Percentiles rank a stretch among this genome's conserved stretches.
These are phyloP conservation scores for Penicillium paradoxum DNA, from an alignment of 495 filamentous ascomycete genomes.

Conservation along the genomic window DNA sequence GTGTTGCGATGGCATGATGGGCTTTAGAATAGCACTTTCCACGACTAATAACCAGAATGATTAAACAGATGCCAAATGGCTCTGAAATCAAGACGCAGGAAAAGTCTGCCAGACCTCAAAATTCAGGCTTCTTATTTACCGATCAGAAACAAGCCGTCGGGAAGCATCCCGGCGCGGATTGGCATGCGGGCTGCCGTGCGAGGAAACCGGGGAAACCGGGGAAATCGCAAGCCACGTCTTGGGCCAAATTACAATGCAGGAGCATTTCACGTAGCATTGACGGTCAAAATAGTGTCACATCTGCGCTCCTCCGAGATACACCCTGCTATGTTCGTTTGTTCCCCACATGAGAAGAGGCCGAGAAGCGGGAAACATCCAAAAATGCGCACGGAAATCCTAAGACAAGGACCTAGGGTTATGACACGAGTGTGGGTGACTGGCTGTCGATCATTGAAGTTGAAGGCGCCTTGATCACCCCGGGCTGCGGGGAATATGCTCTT, in stretches of 20 bases:
- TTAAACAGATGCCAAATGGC: not conserved
- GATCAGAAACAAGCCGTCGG: constrained; percentile 9
- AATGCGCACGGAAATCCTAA: constrained; percentile 2
- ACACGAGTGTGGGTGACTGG: not conserved
- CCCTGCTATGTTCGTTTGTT: not conserved
- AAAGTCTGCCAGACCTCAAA: not conserved
- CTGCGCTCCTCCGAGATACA: not conserved
- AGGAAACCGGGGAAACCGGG: constrained; percentile 2
- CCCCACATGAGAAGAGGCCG: not conserved
- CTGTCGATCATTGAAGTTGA: constrained; percentile 16
- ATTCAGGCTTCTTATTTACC: constrained; percentile 16
- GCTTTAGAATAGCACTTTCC: not conserved
- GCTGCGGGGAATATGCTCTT: constrained; percentile 18
- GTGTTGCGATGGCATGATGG: constrained; percentile 1
- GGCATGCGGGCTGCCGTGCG: constrained; percentile 7
- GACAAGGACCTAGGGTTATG: not conserved
- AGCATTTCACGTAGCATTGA: constrained; percentile 11
- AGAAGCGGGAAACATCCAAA: constrained; percentile 1
- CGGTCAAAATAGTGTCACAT: constrained; percentile 7
- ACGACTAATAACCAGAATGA: not conserved
- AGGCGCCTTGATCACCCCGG: constrained; percentile 9
- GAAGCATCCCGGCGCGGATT: constrained; percentile 19
- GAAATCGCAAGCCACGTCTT: not conserved
- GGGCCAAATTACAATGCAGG: not conserved
- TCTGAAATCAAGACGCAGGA: not conserved